Percentiles rank a stretch among this genome's conserved stretches.
Conservation (phyloP, 1,284 basidiomycete species). For the Tilletia indica region DNA sequence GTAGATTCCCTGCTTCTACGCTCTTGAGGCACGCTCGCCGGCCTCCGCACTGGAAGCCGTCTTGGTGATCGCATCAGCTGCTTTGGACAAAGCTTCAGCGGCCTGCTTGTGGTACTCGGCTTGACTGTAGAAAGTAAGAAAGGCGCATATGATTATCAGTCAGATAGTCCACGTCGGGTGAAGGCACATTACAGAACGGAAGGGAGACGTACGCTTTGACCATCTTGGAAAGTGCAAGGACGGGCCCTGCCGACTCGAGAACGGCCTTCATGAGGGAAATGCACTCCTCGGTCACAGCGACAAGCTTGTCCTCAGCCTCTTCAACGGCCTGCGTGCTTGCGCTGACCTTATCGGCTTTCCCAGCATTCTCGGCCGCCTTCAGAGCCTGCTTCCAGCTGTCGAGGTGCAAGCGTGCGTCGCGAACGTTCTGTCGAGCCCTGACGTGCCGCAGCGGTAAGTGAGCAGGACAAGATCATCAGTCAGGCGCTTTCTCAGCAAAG, state of each 20-base stretch:
- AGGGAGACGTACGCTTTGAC: conserved; percentile 73
- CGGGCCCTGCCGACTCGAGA: conserved; percentile 91
- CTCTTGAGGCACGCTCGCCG: conserved; percentile 27
- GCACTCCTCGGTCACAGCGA: conserved; percentile 94
- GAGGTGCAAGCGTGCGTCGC: conserved; percentile 51
- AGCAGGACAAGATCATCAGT: not conserved
- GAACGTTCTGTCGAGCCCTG: conserved; percentile 48
- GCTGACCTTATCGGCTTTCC: conserved; percentile 31
- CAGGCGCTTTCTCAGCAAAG: too few relatives aligned
- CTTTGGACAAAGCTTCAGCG: conserved; percentile 73
- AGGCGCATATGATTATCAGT: not conserved
- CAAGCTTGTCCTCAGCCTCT: conserved; percentile 62
- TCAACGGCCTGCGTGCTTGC: conserved; percentile 42
- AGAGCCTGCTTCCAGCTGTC: conserved; percentile 52
- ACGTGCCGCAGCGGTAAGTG: not conserved
- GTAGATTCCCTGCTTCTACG: conserved; percentile 21
- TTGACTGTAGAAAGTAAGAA: conserved; percentile 56
- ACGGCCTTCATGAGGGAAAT: conserved; percentile 98
- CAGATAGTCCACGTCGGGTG: not conserved
- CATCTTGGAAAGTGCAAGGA: conserved; percentile 88
- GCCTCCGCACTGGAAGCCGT: conserved; percentile 25
- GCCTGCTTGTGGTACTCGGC: conserved; percentile 79
- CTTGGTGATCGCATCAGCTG: conserved; percentile 21
- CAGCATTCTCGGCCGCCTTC: conserved; percentile 41
- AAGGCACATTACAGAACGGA: not conserved